A percentile compares a stretch with the other conserved stretches of the same genome.
Conservation (phyloP, 257 asterid genomes). For the Solanum acaule region DNA sequence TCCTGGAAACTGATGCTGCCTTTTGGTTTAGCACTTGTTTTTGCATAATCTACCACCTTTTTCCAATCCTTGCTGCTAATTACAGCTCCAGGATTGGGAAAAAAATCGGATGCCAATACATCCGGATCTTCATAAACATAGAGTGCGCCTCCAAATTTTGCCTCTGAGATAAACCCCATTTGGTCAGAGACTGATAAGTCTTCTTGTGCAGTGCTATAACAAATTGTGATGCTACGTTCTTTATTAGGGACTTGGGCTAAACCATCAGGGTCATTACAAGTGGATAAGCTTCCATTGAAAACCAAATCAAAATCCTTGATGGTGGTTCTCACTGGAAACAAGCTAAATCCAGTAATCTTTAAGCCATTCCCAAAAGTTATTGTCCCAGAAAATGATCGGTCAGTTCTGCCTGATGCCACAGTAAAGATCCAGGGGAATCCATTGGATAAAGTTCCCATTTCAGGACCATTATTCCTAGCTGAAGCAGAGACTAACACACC, state of each 20-base stretch:
- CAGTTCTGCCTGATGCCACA: constrained; percentile 24
- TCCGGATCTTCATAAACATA: background rate
- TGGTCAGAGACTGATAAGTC: background rate
- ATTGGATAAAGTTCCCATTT: background rate
- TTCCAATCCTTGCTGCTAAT: too few species aligned
- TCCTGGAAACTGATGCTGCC: too few species aligned
- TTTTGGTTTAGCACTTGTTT: too few species aligned
- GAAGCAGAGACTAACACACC: background rate
- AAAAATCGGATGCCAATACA: background rate
- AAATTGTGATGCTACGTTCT: background rate
- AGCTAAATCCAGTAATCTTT: constrained; percentile 13
- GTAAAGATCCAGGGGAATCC: constrained; percentile 28
- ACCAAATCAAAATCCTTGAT: background rate
- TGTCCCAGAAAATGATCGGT: constrained; percentile 22
- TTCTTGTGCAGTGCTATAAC: background rate
- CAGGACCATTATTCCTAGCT: background rate
- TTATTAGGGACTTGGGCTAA: background rate
- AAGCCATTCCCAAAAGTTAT: constrained; percentile 15
- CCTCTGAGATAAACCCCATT: background rate
- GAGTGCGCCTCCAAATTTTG: background rate
- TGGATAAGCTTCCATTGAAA: background rate
- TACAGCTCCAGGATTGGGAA: too few species aligned
- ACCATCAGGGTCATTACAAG: background rate
- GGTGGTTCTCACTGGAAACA: constrained; percentile 10
- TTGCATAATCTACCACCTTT: too few species aligned